These are phyloP conservation scores for Eucalyptus polybractea DNA, from an alignment of 345 rosid genomes.

Conservation along the genomic window DNA sequence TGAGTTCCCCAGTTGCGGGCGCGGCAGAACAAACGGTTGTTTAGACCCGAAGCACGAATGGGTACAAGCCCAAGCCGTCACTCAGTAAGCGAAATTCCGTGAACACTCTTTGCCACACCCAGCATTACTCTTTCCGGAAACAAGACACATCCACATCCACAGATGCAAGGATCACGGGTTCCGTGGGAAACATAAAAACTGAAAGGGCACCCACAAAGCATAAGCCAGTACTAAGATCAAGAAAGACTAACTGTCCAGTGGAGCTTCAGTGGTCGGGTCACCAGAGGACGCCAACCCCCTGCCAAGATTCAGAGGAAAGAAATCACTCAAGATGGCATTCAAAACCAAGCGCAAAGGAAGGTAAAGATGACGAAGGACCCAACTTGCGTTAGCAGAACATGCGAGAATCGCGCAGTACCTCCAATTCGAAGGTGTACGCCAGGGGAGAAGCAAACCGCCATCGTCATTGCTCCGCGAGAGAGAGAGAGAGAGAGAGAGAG, in stretches of 20 bases:
- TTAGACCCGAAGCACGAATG: neutral
- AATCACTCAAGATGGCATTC: neutral
- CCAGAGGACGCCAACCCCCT: neutral
- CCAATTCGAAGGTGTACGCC: neutral
- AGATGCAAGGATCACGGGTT: neutral
- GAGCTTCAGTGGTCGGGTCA: neutral
- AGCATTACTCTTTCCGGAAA: neutral
- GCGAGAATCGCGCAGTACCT: neutral
- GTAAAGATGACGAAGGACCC: neutral
- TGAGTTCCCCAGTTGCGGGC: neutral
- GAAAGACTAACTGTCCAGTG: neutral
- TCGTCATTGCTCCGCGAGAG: neutral
- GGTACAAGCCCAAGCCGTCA: neutral
- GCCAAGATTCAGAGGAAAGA: neutral
- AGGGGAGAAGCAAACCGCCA: neutral
- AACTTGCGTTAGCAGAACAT: neutral
- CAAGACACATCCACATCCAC: neutral
- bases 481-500: neutral
- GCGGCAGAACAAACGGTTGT: neutral
- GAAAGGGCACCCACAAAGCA: neutral
- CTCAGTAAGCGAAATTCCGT: neutral
- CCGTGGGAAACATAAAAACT: neutral
- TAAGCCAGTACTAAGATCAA: neutral
- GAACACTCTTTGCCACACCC: neutral
- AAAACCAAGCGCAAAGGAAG: neutral